Conservation (phyloP, 1,284 basidiomycete species). For the Cerioporus squamosus region DNA sequence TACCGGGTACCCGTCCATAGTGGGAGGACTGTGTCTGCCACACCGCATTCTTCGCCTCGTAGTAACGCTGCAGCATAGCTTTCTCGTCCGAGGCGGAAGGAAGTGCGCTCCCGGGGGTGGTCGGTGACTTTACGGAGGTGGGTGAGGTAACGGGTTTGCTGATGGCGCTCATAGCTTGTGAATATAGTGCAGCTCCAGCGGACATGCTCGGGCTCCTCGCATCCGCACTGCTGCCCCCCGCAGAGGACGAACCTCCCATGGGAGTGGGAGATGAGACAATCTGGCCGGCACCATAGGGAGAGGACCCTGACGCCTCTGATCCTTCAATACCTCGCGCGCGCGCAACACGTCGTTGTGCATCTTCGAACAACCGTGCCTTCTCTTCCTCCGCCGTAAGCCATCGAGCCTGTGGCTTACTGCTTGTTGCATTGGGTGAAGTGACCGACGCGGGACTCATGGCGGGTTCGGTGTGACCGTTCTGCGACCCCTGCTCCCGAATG, state of each 20-base stretch:
- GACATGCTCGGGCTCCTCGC: slow-evolving; percentile 31
- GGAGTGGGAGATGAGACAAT: neutral
- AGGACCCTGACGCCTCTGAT: neutral
- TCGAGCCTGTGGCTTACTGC: slow-evolving; percentile 10
- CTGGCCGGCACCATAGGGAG: neutral
- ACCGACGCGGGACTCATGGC: slow-evolving; percentile 3
- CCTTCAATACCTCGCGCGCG: slow-evolving; percentile 16
- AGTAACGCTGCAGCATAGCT: slow-evolving; percentile 65
- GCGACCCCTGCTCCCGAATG: neutral
- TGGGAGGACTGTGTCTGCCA: slow-evolving; percentile 50
- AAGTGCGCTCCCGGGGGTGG: slow-evolving; percentile 11
- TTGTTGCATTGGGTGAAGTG: slow-evolving; percentile 7
- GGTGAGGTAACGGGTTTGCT: slow-evolving; percentile 24
- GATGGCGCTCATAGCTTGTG: slow-evolving; percentile 48
- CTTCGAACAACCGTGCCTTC: slow-evolving; percentile 67
- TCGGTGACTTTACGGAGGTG: neutral
- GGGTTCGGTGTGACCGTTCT: slow-evolving; percentile 4
- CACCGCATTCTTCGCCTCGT: slow-evolving; percentile 73
- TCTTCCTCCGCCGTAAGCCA: slow-evolving; percentile 78
- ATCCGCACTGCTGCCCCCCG: neutral
- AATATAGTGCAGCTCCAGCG: slow-evolving; percentile 49
- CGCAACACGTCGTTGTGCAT: slow-evolving; percentile 62
- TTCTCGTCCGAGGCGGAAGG: slow-evolving; percentile 61
- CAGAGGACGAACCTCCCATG: neutral
- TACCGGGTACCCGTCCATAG: slow-evolving; percentile 31